Conservation (phyloP, 371 early-diverging fungal species). For the Parasitella parasitica region DNA sequence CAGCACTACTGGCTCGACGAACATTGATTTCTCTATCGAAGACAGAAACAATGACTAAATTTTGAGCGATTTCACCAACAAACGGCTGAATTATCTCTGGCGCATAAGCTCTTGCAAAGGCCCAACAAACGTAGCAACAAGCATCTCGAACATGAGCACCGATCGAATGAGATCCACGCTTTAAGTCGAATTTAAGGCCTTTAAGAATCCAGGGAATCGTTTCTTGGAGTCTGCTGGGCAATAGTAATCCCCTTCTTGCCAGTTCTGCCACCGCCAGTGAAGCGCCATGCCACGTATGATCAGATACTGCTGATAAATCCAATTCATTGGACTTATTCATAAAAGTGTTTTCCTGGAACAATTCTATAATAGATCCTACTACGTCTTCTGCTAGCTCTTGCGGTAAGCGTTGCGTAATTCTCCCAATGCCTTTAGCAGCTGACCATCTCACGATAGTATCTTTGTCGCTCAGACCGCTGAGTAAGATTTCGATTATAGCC, state of each 20-base stretch:
- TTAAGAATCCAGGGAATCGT: constrained; percentile 75
- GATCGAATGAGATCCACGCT: constrained; percentile 84
- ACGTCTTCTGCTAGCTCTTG: constrained; percentile 82
- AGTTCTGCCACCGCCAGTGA: constrained; percentile 93
- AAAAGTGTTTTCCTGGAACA: constrained; percentile 72
- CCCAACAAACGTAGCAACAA: constrained; percentile 96
- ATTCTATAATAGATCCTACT: constrained; percentile 68
- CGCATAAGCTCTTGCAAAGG: constrained; percentile 91
- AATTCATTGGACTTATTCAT: constrained; percentile 21
- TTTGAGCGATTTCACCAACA: constrained; percentile 65
- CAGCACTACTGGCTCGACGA: constrained; percentile 93
- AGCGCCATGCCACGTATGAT: constrained; percentile 94
- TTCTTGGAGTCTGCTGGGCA: constrained; percentile 67
- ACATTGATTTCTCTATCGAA: constrained; percentile 95
- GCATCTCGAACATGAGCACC: constrained; percentile 96
- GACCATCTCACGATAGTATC: constrained; percentile 97
- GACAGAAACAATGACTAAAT: constrained; percentile 75
- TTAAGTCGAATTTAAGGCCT: constrained; percentile 86
- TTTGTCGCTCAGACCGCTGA: constrained; percentile 82
- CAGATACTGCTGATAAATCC: constrained; percentile 83
- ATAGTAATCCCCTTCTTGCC: constrained; percentile 79
- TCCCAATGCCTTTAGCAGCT: constrained; percentile 92
- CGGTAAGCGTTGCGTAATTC: constrained; percentile 81
- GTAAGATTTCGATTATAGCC: constrained; percentile 73
- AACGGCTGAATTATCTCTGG: constrained; percentile 64